Evolutionary conservation across 768 basidiomycete genomes (phyloP).

Genomic region (Phanerodontia chrysosporium): DNA sequence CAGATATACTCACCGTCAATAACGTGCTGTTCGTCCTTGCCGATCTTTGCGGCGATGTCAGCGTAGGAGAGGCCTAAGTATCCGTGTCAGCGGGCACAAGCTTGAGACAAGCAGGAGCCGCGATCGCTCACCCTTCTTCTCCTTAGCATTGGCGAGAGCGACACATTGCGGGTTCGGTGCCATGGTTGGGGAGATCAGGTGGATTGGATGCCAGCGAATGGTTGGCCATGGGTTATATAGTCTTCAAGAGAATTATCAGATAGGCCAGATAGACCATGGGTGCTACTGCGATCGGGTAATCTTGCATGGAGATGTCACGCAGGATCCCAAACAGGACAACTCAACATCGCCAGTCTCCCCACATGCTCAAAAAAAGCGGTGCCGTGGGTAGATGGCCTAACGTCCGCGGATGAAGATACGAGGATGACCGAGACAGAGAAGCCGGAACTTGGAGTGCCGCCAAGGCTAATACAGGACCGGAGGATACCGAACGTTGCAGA

Average conservation of each 20-base stretch:
- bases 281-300: background rate
- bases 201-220: background rate
- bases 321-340: background rate
- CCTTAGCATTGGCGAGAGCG: conserved; percentile 52
- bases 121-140: conserved; percentile 38
- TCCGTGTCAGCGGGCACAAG: background rate
- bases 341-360: conserved; percentile 1
- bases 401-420: background rate
- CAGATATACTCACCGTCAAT: conserved; percentile 42
- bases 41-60: conserved; percentile 44
- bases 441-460: background rate
- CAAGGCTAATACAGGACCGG: background rate
- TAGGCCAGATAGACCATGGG: background rate
- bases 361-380: background rate
- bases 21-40: conserved; percentile 43
- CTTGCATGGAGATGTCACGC: background rate
- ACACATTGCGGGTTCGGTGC: conserved; percentile 52
- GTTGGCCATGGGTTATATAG: conserved; percentile 4
- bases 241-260: background rate
- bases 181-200: conserved; percentile 27
- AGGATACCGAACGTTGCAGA: background rate
- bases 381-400: background rate
- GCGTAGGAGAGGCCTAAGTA: conserved; percentile 43
- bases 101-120: background rate
- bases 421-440: background rate